Conservation (phyloP, 2,329 filamentous ascomycete genomes). For the Raffaelea albimanens region DNA sequence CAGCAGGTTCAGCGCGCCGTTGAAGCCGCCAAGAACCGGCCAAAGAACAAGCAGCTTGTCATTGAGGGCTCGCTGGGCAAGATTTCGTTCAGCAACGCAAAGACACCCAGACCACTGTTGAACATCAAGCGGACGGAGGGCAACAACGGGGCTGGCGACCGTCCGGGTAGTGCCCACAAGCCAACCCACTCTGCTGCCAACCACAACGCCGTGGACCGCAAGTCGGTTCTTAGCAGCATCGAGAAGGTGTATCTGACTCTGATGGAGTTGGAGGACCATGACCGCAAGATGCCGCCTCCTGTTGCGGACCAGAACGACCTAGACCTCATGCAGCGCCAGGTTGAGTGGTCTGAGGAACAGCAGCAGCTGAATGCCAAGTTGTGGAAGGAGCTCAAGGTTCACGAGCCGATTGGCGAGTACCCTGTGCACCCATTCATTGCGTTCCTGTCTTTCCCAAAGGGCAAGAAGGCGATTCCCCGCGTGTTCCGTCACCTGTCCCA, state of each 20-base stretch:
- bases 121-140: slow-evolving; percentile 87
- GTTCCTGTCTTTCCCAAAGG: slow-evolving; percentile 88
- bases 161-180: slow-evolving; percentile 39
- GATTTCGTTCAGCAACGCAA: slow-evolving; percentile 98
- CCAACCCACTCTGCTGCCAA: slow-evolving; percentile 10
- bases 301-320: slow-evolving; percentile 55
- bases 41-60: slow-evolving; percentile 94
- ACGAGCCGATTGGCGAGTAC: slow-evolving; percentile 75
- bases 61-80: slow-evolving; percentile 95
- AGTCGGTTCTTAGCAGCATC: slow-evolving; percentile 74
- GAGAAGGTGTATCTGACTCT: slow-evolving; percentile 80
- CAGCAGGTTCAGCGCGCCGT: slow-evolving; percentile 97
- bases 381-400: slow-evolving; percentile 82
- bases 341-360: slow-evolving; percentile 68
- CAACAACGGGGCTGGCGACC: slow-evolving; percentile 26
- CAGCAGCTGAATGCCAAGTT: slow-evolving; percentile 67
- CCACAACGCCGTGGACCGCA: slow-evolving; percentile 59
- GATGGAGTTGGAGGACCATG: slow-evolving; percentile 91
- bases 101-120: slow-evolving; percentile 87
- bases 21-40: slow-evolving; percentile 92
- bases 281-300: slow-evolving; percentile 62
- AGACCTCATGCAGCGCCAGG: slow-evolving; percentile 62
- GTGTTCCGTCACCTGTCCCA: slow-evolving; percentile 90
- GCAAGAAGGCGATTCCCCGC: slow-evolving; percentile 89
- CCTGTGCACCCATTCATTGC: slow-evolving; percentile 89